Evolutionary conservation across 768 basidiomycete genomes (phyloP).

Genomic region (Coprinopsis cinerea): DNA sequence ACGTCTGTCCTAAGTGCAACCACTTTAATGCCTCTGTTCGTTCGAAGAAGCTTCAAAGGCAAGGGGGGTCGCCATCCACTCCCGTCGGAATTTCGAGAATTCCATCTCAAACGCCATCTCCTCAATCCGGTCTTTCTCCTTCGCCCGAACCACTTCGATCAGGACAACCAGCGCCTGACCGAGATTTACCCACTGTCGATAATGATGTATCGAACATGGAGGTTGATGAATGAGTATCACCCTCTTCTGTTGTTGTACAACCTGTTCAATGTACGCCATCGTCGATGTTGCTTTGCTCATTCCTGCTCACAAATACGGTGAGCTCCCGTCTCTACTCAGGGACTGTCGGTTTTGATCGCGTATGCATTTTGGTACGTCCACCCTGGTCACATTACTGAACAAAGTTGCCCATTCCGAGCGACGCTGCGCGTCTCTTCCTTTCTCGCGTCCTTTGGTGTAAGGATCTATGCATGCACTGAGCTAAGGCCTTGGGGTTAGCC

Average conservation of each 20-base stretch:
- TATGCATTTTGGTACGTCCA: no score
- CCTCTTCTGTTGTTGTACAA: not conserved
- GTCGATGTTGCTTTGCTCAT: not conserved
- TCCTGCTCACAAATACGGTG: no score
- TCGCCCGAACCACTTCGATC: not conserved
- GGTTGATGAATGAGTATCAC: constrained; percentile 9
- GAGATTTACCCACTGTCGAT: constrained; percentile 10
- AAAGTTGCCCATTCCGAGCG: no score
- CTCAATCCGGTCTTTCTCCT: not conserved
- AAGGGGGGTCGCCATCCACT: constrained; percentile 7
- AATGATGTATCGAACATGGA: constrained; percentile 9
- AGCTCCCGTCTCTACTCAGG: no score
- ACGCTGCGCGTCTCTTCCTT: no score
- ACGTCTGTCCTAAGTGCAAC: constrained; percentile 79
- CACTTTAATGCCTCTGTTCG: constrained; percentile 63
- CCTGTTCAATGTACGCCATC: not conserved
- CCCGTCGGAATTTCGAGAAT: constrained; percentile 10
- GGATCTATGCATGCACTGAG: no score
- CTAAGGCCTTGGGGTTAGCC: no score
- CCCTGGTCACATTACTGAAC: no score
- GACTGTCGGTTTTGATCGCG: no score
- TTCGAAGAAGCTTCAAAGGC: constrained; percentile 19
- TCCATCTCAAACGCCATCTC: constrained; percentile 2
- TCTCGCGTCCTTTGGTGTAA: no score
- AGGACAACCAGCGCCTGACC: constrained; percentile 1